Evolutionary conservation across 108 stramenopile species (phyloP).

Genomic region (Cyclotella kingstonii): DNA sequence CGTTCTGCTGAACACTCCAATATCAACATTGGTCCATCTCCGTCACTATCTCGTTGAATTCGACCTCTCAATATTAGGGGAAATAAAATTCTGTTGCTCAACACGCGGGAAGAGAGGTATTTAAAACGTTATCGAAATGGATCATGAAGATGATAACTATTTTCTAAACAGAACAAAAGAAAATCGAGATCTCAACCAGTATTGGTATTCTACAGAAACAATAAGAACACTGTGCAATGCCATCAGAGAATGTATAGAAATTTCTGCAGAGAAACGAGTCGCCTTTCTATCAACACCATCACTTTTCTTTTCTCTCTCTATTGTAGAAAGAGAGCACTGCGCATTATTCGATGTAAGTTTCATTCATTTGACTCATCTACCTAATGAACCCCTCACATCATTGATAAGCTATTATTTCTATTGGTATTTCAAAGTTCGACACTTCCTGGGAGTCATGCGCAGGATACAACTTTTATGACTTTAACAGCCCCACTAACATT

Average conservation of each 20-base stretch:
- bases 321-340: constrained; percentile 36
- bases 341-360: constrained; percentile 65
- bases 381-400: not conserved
- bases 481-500: constrained; percentile 50
- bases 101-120: too few relatives aligned
- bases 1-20: not conserved
- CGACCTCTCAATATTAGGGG: too few relatives aligned
- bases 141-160: constrained; percentile 6
- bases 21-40: not conserved
- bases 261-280: constrained; percentile 21
- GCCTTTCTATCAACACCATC: constrained; percentile 83
- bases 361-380: not conserved
- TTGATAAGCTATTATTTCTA: not conserved
- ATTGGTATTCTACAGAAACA: constrained; percentile 69
- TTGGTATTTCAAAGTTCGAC: constrained; percentile 35
- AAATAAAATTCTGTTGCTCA: too few relatives aligned
- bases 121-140: too few relatives aligned
- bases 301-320: constrained; percentile 58
- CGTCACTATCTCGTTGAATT: too few relatives aligned
- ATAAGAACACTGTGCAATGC: constrained; percentile 50
- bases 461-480: constrained; percentile 64
- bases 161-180: constrained; percentile 33
- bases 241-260: constrained; percentile 18
- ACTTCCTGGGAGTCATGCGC: constrained; percentile 51
- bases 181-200: constrained; percentile 66